Evolutionary conservation across 2,329 filamentous ascomycete species (phyloP).

Genomic region (Septoria linicola): DNA sequence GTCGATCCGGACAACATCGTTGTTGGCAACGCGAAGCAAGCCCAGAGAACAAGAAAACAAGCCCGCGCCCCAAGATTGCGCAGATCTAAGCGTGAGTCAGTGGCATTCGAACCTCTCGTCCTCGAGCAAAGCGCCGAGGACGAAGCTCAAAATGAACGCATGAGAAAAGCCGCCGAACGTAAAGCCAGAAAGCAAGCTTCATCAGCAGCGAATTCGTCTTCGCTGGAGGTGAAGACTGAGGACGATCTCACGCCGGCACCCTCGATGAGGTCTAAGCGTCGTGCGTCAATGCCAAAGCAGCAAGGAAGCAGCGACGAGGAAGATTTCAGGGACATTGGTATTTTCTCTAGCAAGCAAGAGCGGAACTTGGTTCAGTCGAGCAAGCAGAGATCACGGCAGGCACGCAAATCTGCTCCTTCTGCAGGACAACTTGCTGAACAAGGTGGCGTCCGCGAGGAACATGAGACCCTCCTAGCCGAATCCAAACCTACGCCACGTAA

Average conservation of each 20-base stretch:
- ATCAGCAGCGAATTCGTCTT: neutral
- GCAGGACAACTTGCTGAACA: neutral
- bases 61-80: too few relatives aligned
- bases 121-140: constrained; percentile 2
- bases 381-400: neutral
- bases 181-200: constrained; percentile 8
- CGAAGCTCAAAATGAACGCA: constrained; percentile 3
- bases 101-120: neutral
- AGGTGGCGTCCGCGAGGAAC: neutral
- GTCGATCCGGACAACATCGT: constrained; percentile 1
- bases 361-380: neutral
- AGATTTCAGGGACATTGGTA: constrained; percentile 4
- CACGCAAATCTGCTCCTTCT: constrained; percentile 8
- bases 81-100: neutral
- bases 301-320: neutral
- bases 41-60: neutral
- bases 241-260: neutral
- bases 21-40: neutral
- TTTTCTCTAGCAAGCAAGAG: neutral
- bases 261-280: neutral
- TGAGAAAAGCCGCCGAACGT: neutral
- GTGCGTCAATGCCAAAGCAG: neutral
- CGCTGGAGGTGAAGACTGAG: neutral
- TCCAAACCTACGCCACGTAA: neutral
- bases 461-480: neutral